Evolutionary conservation across 2,329 filamentous ascomycete genomes (phyloP).

Genomic region (Setomelanomma holmii): DNA sequence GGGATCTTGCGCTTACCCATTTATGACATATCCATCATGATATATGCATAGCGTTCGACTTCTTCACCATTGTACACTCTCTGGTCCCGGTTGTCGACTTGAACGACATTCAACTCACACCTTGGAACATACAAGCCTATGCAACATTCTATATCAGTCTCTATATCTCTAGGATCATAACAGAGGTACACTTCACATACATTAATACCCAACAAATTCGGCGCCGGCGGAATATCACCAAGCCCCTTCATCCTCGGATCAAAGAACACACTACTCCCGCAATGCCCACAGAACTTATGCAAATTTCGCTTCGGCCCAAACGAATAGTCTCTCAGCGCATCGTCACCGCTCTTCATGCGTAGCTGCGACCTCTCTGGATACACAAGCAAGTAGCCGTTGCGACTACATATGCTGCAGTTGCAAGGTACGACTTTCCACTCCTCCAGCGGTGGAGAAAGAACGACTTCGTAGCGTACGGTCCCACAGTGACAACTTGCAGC

Average conservation of each 20-base stretch:
- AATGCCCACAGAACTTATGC: constrained; percentile 38
- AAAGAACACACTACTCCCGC: constrained; percentile 39
- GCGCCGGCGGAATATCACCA: constrained; percentile 14
- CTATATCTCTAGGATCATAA: background rate
- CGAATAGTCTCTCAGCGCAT: constrained; percentile 26
- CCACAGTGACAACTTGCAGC: constrained; percentile 63
- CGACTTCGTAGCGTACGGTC: constrained; percentile 57
- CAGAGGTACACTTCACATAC: constrained; percentile 19
- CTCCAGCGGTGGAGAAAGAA: constrained; percentile 58
- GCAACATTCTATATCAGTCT: background rate
- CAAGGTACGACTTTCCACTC: constrained; percentile 57
- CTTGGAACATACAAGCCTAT: constrained; percentile 39
- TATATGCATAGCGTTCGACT: too few species aligned
- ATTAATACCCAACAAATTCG: constrained; percentile 37
- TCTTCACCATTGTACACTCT: background rate
- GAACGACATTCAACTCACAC: constrained; percentile 30
- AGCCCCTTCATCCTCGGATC: constrained; percentile 32
- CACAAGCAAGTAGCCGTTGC: constrained; percentile 60
- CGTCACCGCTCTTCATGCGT: constrained; percentile 33
- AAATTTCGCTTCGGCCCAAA: constrained; percentile 33
- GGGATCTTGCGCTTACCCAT: too few species aligned
- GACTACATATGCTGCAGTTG: constrained; percentile 62
- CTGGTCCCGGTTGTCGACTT: constrained; percentile 28
- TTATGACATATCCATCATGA: too few species aligned
- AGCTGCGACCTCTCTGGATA: constrained; percentile 35